These are phyloP conservation scores for Oropetium thomaeum DNA, from an alignment of 176 grass and related monocot genomes.

Conservation along the genomic window DNA sequence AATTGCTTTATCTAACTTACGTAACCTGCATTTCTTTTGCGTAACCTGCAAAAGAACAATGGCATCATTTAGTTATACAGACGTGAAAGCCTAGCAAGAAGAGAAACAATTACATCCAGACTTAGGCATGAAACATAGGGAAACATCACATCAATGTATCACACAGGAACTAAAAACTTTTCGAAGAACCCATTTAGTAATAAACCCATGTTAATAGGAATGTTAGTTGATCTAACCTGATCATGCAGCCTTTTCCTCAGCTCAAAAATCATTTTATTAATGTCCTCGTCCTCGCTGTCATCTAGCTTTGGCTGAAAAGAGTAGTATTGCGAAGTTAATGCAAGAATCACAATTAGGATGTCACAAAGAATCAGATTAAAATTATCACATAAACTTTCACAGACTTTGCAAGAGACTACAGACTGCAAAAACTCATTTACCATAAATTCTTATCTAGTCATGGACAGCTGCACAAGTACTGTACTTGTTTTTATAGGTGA, in stretches of 20 bases:
- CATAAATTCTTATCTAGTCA: neutral
- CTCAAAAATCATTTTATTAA: constrained; percentile 63
- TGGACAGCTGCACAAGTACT: neutral
- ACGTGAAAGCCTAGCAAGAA: neutral
- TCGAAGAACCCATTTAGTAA: neutral
- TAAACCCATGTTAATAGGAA: constrained; percentile 13
- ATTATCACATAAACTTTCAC: neutral
- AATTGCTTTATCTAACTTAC: constrained; percentile 65
- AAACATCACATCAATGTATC: neutral
- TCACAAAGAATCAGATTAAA: neutral
- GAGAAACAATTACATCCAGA: neutral
- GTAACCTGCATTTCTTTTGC: constrained; percentile 66
- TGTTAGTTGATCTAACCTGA: constrained; percentile 43
- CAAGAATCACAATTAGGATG: constrained; percentile 5
- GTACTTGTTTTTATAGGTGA: neutral
- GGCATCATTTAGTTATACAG: constrained; percentile 8
- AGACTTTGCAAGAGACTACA: neutral
- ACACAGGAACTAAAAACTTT: neutral
- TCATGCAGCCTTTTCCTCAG: constrained; percentile 59
- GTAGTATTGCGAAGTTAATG: neutral
- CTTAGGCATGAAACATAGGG: neutral
- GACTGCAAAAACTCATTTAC: neutral
- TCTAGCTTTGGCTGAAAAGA: constrained; percentile 67
- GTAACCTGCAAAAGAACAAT: constrained; percentile 43
- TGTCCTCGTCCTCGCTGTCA: constrained; percentile 48